A percentile compares a stretch with the other conserved stretches of the same genome.
These are phyloP conservation scores for Hanseniaspora gamundiae DNA, from an alignment of 1,139 yeast genomes.

Conservation along the genomic window DNA sequence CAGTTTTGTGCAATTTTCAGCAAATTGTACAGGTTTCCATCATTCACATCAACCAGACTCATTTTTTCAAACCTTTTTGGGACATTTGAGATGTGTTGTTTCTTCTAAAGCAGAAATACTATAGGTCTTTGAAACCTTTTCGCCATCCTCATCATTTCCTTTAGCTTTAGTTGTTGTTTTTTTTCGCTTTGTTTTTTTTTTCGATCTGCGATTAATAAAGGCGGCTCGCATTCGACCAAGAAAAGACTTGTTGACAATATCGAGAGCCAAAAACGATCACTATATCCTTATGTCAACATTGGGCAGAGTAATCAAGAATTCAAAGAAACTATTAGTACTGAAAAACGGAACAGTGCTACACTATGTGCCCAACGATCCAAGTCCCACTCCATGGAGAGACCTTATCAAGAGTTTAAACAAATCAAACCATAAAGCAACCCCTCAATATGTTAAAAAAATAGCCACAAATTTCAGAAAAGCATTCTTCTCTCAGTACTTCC, in stretches of 20 bases:
- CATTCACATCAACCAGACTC: not conserved
- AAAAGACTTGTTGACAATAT: too few relatives aligned
- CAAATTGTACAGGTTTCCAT: conserved; percentile 10
- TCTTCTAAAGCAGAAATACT: too few relatives aligned
- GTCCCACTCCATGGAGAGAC: not conserved
- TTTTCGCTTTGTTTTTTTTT: too few relatives aligned
- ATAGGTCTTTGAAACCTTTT: too few relatives aligned
- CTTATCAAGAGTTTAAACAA: not conserved
- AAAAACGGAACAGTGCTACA: not conserved
- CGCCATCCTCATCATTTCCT: too few relatives aligned
- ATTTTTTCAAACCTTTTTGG: not conserved
- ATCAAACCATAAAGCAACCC: not conserved
- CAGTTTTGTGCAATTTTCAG: conserved; percentile 9
- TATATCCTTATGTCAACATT: too few relatives aligned
- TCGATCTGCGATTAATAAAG: too few relatives aligned
- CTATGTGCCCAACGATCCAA: not conserved
- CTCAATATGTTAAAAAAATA: not conserved
- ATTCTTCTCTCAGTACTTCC: not conserved
- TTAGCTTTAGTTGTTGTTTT: too few relatives aligned
- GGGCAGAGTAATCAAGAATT: not conserved
- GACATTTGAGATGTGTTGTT: too few relatives aligned
- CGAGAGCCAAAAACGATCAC: too few relatives aligned
- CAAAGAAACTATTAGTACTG: not conserved
- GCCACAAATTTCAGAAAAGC: not conserved
- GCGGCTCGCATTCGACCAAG: too few relatives aligned